Evolutionary conservation across 306 rosid species (phyloP).

Genomic region (Vigna reflexopilosa): DNA sequence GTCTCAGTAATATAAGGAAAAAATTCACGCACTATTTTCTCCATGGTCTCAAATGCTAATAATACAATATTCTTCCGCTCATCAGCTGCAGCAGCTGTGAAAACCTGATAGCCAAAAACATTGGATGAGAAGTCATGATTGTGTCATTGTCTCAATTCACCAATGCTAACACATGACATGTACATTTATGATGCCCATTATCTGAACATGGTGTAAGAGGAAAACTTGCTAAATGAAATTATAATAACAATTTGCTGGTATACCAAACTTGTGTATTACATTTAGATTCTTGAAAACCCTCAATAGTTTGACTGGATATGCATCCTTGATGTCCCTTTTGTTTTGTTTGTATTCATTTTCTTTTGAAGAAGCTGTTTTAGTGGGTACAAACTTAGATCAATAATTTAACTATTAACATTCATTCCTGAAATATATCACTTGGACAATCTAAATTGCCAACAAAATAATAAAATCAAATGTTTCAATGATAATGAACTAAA

Average conservation of each 20-base stretch:
- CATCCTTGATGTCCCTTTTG: slow-evolving; percentile 34
- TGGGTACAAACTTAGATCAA: slow-evolving; percentile 11
- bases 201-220: slow-evolving; percentile 33
- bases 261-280: slow-evolving; percentile 21
- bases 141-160: slow-evolving; percentile 27
- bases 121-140: slow-evolving; percentile 45
- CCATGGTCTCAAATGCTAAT: slow-evolving; percentile 98
- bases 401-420: slow-evolving; percentile 6
- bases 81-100: slow-evolving; percentile 96
- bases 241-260: slow-evolving; percentile 33
- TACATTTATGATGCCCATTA: slow-evolving; percentile 1
- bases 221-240: slow-evolving; percentile 27
- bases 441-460: slow-evolving; percentile 30
- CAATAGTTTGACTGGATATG: slow-evolving; percentile 19
- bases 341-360: background rate
- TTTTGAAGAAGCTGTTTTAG: slow-evolving; percentile 22
- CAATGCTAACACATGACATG: slow-evolving; percentile 29
- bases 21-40: slow-evolving; percentile 95
- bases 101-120: slow-evolving; percentile 72
- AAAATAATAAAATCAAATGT: slow-evolving; percentile 12
- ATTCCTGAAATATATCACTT: slow-evolving; percentile 12
- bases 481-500: slow-evolving; percentile 7
- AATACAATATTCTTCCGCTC: slow-evolving; percentile 90
- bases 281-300: slow-evolving; percentile 17
- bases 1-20: slow-evolving; percentile 99